Conservation (phyloP, 768 basidiomycete species). For the Artomyces pyxidatus region DNA sequence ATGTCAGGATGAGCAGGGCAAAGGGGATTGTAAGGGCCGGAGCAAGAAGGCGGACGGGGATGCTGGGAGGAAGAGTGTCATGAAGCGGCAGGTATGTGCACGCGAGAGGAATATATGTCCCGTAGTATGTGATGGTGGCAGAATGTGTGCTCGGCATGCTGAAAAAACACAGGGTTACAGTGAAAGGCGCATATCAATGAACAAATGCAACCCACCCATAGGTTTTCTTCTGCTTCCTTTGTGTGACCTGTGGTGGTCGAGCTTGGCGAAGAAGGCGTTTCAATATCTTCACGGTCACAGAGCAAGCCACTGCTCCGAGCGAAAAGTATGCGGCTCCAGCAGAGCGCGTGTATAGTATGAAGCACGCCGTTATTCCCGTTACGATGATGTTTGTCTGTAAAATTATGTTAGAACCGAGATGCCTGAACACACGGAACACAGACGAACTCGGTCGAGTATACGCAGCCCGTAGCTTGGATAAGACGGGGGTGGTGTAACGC, state of each 20-base stretch:
- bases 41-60: constrained; percentile 33
- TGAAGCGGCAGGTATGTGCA: constrained; percentile 53
- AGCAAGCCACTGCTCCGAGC: constrained; percentile 48
- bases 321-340: constrained; percentile 54
- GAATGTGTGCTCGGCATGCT: constrained; percentile 87
- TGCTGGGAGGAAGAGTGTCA: constrained; percentile 35
- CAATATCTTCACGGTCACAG: constrained; percentile 48
- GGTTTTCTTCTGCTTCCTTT: constrained; percentile 36
- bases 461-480: neutral
- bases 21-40: constrained; percentile 45
- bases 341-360: constrained; percentile 54
- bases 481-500: neutral
- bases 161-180: constrained; percentile 1
- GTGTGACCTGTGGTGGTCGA: constrained; percentile 39
- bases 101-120: constrained; percentile 51
- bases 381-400: constrained; percentile 53
- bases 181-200: neutral
- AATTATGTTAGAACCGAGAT: constrained; percentile 3
- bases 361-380: constrained; percentile 38
- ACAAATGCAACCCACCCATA: constrained; percentile 50
- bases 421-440: neutral
- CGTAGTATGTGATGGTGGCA: constrained; percentile 57
- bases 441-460: constrained; percentile 10
- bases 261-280: constrained; percentile 59
- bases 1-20: constrained; percentile 47